Percentiles rank a stretch among this genome's conserved stretches.
Conservation (phyloP, 345 rosid genomes). For the Moringa oleifera region DNA sequence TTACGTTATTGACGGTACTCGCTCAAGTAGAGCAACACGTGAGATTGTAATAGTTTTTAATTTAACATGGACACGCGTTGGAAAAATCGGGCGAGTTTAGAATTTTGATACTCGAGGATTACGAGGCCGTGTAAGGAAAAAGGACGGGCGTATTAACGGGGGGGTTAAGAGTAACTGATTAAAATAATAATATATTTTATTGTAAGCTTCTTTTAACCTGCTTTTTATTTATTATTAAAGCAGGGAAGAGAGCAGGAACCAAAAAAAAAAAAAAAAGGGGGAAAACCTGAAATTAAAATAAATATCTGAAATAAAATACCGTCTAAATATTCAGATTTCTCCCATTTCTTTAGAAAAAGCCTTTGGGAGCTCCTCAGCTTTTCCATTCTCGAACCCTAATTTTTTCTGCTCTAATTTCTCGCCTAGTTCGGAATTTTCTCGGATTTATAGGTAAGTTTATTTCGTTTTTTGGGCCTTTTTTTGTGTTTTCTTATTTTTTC, state of each 20-base stretch:
- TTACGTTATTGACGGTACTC: no score
- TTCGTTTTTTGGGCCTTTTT: slow-evolving; percentile 13
- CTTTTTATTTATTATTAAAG: slow-evolving; percentile 6
- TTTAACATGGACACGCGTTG: no score
- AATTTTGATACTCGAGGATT: no score
- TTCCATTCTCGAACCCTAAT: slow-evolving; percentile 14
- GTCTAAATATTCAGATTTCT: background rate
- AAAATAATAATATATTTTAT: background rate
- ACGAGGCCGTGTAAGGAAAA: no score
- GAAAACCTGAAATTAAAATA: background rate
- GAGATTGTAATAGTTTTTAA: no score
- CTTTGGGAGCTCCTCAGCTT: background rate
- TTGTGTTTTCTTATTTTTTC: slow-evolving; percentile 6
- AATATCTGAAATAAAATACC: no score
- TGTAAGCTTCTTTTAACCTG: slow-evolving; percentile 12
- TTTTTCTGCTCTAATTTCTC: slow-evolving; percentile 9
- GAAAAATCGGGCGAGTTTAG: no score
- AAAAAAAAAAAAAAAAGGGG: background rate
- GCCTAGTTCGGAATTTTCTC: background rate
- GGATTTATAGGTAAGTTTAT: slow-evolving; percentile 30
- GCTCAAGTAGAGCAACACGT: no score
- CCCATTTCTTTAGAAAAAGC: slow-evolving; percentile 5
- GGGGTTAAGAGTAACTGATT: background rate
- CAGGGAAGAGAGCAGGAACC: no score
- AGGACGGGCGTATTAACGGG: background rate